Evolutionary conservation across 2,329 filamentous ascomycete species (phyloP), one percentile per base, ranked within the genome.

Genomic region (Cladosporium sp.): DNA sequence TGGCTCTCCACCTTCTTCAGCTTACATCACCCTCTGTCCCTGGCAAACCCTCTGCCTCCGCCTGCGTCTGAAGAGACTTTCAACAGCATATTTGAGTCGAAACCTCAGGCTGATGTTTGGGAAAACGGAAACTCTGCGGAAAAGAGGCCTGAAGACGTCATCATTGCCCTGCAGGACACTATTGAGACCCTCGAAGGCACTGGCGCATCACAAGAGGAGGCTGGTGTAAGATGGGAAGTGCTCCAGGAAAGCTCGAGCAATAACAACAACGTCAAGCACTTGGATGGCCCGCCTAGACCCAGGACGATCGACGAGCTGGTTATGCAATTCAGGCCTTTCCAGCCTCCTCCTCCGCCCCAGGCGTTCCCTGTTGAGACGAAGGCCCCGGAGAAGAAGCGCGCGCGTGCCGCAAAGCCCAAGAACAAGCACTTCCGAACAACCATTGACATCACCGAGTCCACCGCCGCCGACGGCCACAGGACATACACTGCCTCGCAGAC

Each of bases 1-100:
- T 85, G 87, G 58, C 77, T 95, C 43, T 93, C 92, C 7, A 86
- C 86, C 55, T 97, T 98, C 78, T 97, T 97, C 77, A 95, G 91
- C 58, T 86, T 95, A 60, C 89, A 98, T 73, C 85, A 93, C 56
- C 93, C 93, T 43, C 92, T 98, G 65, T 95, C 89, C 52, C 83
- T 96, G 59, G 90, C 85, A 46, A 84, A 85, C 62, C 85, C 86
- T 60, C 85, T 95, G 66, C 93, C 87, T 52, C 83, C 81, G 62
- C 76, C 79, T 16, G 80, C 90, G 43, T 83, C 81, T 49, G 77
- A 86, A 57, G 85, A 87, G 66, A 79, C 85, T 46, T 96, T 97
- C 70, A 85, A 88, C 57, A 79, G 86, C 65, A 91, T 98, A 65
- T 97, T 97, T 70, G 77, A 84, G 42, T 56, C 58, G n/a, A 59